These are phyloP conservation scores for Lipomyces orientalis DNA, from an alignment of 805 yeast genomes.

Conservation along the genomic window DNA sequence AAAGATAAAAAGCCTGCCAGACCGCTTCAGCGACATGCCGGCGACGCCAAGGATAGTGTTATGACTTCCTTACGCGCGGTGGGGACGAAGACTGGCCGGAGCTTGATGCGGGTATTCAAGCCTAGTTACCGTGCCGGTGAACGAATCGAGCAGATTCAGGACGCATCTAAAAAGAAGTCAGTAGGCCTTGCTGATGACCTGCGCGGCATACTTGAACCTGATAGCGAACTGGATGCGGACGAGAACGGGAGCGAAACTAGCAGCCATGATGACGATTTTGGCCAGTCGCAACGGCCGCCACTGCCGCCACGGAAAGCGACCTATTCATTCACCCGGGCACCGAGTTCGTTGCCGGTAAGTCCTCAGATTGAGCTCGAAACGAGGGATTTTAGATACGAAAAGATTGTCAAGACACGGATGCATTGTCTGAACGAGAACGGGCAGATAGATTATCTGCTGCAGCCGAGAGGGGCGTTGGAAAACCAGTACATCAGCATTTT, in stretches of 20 bases:
- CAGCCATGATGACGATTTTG: neutral
- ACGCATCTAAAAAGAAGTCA: constrained; percentile 4
- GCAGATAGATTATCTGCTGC: constrained; percentile 79
- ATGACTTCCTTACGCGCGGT: constrained; percentile 4
- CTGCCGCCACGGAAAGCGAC: constrained; percentile 6
- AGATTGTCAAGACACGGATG: constrained; percentile 48
- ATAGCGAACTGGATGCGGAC: constrained; percentile 11
- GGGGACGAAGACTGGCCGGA: constrained; percentile 11
- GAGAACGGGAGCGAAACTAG: constrained; percentile 7
- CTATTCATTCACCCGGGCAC: constrained; percentile 26
- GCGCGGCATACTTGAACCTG: constrained; percentile 8
- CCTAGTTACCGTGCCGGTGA: constrained; percentile 32
- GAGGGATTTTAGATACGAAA: constrained; percentile 14
- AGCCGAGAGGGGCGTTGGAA: constrained; percentile 66
- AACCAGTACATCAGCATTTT: constrained; percentile 80
- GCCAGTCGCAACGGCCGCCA: constrained; percentile 4
- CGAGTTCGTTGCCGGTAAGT: constrained; percentile 8
- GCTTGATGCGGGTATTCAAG: constrained; percentile 14
- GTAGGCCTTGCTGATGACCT: constrained; percentile 13
- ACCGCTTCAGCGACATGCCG: constrained; percentile 15
- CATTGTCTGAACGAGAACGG: constrained; percentile 71
- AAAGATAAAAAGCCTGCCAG: neutral
- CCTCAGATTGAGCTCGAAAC: constrained; percentile 6
- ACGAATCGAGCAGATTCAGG: constrained; percentile 23
- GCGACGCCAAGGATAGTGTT: neutral